Evolutionary conservation across 768 basidiomycete species (phyloP).

Genomic region (Neoboletus brunneissimus): DNA sequence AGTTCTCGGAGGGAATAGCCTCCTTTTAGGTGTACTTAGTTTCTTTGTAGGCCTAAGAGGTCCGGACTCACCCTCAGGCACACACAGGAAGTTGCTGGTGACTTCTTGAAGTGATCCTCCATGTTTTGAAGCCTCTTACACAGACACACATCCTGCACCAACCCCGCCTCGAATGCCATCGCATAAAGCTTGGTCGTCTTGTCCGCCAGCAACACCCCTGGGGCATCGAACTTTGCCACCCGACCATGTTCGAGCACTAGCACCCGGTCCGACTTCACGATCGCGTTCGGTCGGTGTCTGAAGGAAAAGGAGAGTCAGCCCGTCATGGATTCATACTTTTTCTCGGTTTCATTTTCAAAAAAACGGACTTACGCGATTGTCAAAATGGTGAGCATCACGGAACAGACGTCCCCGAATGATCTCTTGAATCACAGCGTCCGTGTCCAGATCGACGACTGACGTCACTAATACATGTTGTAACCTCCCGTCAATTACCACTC

Average conservation of each 20-base stretch:
- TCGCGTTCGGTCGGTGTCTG: not conserved
- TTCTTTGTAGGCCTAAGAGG: no score
- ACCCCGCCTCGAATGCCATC: conserved; percentile 60
- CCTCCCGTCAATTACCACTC: no score
- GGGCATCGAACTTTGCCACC: conserved; percentile 68
- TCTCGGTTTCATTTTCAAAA: not conserved
- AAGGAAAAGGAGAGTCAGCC: not conserved
- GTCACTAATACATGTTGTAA: not conserved
- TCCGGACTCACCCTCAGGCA: no score
- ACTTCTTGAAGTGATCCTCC: no score
- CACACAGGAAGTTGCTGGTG: no score
- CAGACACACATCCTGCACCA: conserved; percentile 30
- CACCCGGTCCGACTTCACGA: not conserved
- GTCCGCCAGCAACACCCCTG: conserved; percentile 55
- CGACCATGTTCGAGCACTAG: not conserved
- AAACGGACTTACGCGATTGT: not conserved
- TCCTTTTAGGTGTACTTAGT: no score
- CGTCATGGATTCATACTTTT: not conserved
- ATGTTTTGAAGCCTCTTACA: no score
- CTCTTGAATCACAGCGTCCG: not conserved
- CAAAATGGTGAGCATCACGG: not conserved
- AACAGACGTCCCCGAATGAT: not conserved
- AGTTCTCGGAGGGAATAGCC: no score
- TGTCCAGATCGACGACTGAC: not conserved
- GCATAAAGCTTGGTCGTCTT: conserved; percentile 55